A percentile compares a stretch with the other conserved stretches of the same genome.
Conservation (phyloP, 176 grass and related monocot species). For the Oryza glumipatula region DNA sequence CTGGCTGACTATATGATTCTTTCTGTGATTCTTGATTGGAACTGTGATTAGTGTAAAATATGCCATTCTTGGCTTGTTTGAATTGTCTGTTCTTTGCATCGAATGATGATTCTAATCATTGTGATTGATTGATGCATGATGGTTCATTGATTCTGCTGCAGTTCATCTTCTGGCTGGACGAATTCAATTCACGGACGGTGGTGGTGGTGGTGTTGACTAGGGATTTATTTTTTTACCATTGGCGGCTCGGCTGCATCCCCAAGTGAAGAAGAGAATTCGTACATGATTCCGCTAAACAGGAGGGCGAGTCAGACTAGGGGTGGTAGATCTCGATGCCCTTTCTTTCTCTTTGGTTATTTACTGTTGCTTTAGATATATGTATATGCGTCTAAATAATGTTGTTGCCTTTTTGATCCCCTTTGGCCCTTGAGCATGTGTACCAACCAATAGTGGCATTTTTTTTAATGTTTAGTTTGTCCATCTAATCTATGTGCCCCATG, state of each 20-base stretch:
- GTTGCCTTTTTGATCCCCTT: constrained; percentile 21
- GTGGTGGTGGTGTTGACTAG: neutral
- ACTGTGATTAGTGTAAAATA: neutral
- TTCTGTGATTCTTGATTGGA: constrained; percentile 15
- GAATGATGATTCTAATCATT: constrained; percentile 25
- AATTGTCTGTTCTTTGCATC: constrained; percentile 2
- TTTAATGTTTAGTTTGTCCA: constrained; percentile 45
- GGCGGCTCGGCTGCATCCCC: neutral
- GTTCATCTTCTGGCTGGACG: constrained; percentile 1
- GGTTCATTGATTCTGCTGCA: constrained; percentile 33
- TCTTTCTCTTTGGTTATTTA: constrained; percentile 43
- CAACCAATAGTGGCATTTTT: constrained; percentile 30
- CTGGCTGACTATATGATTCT: too few species aligned
- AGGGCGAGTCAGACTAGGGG: constrained; percentile 68
- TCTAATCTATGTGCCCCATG: constrained; percentile 40
- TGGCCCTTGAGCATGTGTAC: constrained; percentile 45
- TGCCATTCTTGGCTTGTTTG: neutral
- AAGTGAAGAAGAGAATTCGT: constrained; percentile 54
- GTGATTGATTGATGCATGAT: constrained; percentile 31
- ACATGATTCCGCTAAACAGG: constrained; percentile 84
- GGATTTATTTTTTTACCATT: constrained; percentile 13
- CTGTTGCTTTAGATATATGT: constrained; percentile 48
- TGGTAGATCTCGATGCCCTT: constrained; percentile 60
- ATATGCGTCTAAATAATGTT: constrained; percentile 2
- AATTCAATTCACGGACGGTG: neutral